Evolutionary conservation across 2,329 filamentous ascomycete species (phyloP), one percentile per base, ranked within the genome.

Genomic region (Parasarocladium wereldwijsianum): DNA sequence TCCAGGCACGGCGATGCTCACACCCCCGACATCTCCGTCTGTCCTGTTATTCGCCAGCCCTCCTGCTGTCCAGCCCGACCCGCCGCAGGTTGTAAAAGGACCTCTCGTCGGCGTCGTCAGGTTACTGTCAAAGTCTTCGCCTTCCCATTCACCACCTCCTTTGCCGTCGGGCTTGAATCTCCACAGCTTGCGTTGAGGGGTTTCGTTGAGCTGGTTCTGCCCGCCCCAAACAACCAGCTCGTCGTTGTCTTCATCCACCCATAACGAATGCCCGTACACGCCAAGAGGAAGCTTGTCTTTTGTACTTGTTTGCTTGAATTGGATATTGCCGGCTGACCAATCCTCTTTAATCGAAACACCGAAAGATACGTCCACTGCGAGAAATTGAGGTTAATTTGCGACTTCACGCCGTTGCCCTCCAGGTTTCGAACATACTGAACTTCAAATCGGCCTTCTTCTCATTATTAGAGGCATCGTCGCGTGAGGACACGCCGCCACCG

Each of bases 131-230:
- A 14, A 17, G 12, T 29, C 18, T 8, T 21, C 27, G 5, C 13
- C 11, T 6, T 7, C 13, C 27, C 27, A 29, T 5, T 9, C 4
- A 9, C 27, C 27, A 7, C 18, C 27, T 9, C 27, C 27, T 4
- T 9, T 14, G 11, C n/a, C 12, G 13, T 29, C 27, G 8, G 27
- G 27, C 8, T 8, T 14, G 18, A 29, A n/a, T 9, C 8, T 22
- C 27, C 27, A 29, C 6, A 29, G 18, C 27, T 29, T 29, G 27
- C 17, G 27, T 14, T 21, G n/a, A n/a, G n/a, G n/a, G n/a, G n/a
- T n/a, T n/a, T n/a, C n/a, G n/a, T n/a, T n/a, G n/a, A n/a, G n/a
- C n/a, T n/a, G n/a, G n/a, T 17, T 22, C 27, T 21, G 4, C 9
- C 27, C 27, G 9, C 27, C 18, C 27, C 27, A 29, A 14, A 29